A percentile compares a stretch with the other conserved stretches of the same genome.
phyloP scores from a whole-genome alignment of 192 early-diverging fungal genomes.

The Cladochytrium replicatum region DNA sequence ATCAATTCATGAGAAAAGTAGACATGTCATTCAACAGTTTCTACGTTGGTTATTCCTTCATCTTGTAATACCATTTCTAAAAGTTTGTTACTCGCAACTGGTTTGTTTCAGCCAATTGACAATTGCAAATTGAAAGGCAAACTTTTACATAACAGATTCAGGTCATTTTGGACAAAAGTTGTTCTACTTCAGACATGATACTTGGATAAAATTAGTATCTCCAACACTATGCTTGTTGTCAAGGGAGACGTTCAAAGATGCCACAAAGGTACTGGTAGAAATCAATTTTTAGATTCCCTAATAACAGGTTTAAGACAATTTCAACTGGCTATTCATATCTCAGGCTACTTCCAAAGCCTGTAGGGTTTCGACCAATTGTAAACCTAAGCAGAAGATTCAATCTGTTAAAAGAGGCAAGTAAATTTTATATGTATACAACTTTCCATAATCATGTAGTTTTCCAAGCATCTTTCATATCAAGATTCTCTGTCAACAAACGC shows the following conservation, averaged over 20 bases:
- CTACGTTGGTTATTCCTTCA: slow-evolving; percentile 57
- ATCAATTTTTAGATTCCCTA: not conserved
- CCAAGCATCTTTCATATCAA: not conserved
- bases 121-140: slow-evolving; percentile 26
- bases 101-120: not conserved
- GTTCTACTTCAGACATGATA: slow-evolving; percentile 69
- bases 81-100: slow-evolving; percentile 20
- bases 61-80: slow-evolving; percentile 49
- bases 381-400: slow-evolving; percentile 46
- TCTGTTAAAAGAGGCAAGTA: too few species aligned
- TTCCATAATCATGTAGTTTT: too few species aligned
- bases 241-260: too few species aligned
- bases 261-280: too few species aligned
- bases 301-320: not conserved
- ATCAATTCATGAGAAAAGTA: slow-evolving; percentile 35
- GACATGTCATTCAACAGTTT: slow-evolving; percentile 48
- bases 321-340: slow-evolving; percentile 49
- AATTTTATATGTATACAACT: too few species aligned
- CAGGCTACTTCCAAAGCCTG: slow-evolving; percentile 71
- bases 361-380: slow-evolving; percentile 66
- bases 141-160: slow-evolving; percentile 76
- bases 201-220: slow-evolving; percentile 61
- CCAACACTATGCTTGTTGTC: too few species aligned
- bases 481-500: slow-evolving; percentile 45
- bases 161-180: slow-evolving; percentile 49